Evolutionary conservation across 345 rosid species (phyloP).

Genomic region (Aegle marmelos): DNA sequence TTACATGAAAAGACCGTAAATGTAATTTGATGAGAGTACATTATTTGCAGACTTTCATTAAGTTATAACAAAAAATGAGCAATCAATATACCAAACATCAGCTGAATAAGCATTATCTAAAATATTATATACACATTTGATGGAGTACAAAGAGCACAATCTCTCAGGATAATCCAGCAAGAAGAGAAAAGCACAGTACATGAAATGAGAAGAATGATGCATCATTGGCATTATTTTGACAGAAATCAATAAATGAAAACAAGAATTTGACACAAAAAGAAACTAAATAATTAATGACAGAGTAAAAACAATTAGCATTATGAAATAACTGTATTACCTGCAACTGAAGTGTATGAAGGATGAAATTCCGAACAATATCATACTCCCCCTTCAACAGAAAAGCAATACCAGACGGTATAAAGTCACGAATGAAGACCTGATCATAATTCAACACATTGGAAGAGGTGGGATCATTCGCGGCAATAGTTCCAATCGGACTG

Average conservation of each 20-base stretch:
- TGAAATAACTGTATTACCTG: slow-evolving; percentile 39
- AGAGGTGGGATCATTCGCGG: slow-evolving; percentile 81
- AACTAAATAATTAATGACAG: too few relatives aligned
- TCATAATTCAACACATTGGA: slow-evolving; percentile 55
- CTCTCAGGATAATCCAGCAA: neutral
- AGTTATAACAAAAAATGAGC: neutral
- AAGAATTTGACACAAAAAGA: neutral
- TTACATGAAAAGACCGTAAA: neutral
- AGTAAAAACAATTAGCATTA: neutral
- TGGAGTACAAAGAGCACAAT: neutral
- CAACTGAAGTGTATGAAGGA: slow-evolving; percentile 53
- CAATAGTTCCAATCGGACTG: slow-evolving; percentile 84
- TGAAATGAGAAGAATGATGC: neutral
- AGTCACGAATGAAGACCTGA: slow-evolving; percentile 54
- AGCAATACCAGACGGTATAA: slow-evolving; percentile 52
- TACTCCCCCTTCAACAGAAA: slow-evolving; percentile 59
- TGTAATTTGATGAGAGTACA: neutral
- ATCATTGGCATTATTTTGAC: neutral
- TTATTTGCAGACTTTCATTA: neutral
- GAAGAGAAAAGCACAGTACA: neutral
- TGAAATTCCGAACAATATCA: slow-evolving; percentile 48
- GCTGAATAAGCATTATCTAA: neutral
- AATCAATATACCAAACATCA: neutral
- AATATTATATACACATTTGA: neutral
- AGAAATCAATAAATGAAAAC: neutral